Evolutionary conservation across 1,284 basidiomycete species (phyloP).

Genomic region (Cystobasidium pallidum): DNA sequence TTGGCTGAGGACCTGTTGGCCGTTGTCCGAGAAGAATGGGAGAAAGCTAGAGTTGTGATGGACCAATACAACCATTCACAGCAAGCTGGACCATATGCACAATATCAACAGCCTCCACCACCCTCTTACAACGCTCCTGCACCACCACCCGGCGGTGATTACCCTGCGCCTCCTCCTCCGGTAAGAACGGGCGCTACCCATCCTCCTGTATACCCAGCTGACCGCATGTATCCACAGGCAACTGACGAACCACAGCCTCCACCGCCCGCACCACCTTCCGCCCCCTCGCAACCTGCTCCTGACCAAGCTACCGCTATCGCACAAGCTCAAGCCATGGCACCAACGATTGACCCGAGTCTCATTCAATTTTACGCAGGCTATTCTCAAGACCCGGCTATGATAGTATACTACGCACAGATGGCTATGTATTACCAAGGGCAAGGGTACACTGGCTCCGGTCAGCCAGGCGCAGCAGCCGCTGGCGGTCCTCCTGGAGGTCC

Average conservation of each 20-base stretch:
- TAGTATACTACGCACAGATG: slow-evolving; percentile 43
- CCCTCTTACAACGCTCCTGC: slow-evolving; percentile 42
- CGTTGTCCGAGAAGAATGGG: slow-evolving; percentile 81
- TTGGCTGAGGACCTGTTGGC: slow-evolving; percentile 85
- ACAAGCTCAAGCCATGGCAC: slow-evolving; percentile 43
- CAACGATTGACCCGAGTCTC: slow-evolving; percentile 28
- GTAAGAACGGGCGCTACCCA: not conserved
- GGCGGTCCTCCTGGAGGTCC: slow-evolving; percentile 29
- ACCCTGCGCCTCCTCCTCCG: slow-evolving; percentile 40
- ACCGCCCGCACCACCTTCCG: slow-evolving; percentile 16
- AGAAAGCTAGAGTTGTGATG: slow-evolving; percentile 64
- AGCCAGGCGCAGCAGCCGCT: slow-evolving; percentile 17
- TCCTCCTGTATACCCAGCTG: not conserved
- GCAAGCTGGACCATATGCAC: slow-evolving; percentile 28
- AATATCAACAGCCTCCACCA: slow-evolving; percentile 39
- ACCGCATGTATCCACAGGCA: slow-evolving; percentile 7
- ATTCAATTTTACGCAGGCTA: slow-evolving; percentile 40
- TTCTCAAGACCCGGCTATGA: slow-evolving; percentile 38
- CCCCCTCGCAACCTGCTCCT: slow-evolving; percentile 10
- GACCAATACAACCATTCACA: slow-evolving; percentile 44
- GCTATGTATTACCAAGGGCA: slow-evolving; percentile 40
- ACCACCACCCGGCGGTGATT: slow-evolving; percentile 34
- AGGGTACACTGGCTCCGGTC: slow-evolving; percentile 28
- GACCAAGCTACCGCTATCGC: slow-evolving; percentile 22
- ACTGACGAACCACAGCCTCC: slow-evolving; percentile 5